Evolutionary conservation across 352 stramenopile genomes (phyloP).

Genomic region (Phytophthora nicotianae): DNA sequence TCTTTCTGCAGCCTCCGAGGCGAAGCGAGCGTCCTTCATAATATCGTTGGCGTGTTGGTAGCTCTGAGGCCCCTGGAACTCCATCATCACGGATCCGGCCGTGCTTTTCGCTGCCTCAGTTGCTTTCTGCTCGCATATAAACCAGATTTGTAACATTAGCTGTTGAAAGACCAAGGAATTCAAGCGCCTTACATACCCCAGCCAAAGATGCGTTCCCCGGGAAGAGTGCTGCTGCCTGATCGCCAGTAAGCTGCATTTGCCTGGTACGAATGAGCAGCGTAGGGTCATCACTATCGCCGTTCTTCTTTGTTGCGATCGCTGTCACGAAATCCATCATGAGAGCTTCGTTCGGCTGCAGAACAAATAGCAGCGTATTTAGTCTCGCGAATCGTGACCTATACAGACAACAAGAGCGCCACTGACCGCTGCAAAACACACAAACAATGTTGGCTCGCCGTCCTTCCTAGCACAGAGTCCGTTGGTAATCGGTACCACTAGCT

Average conservation of each 20-base stretch:
- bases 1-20: slow-evolving; percentile 15
- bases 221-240: slow-evolving; percentile 51
- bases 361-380: background rate
- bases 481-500: slow-evolving; percentile 66
- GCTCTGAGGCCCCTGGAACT: slow-evolving; percentile 50
- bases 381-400: background rate
- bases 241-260: slow-evolving; percentile 49
- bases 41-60: slow-evolving; percentile 25
- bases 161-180: background rate
- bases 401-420: background rate
- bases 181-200: slow-evolving; percentile 16
- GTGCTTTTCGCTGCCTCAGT: slow-evolving; percentile 32
- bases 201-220: slow-evolving; percentile 6
- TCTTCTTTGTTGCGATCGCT: slow-evolving; percentile 24
- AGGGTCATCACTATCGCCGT: slow-evolving; percentile 1
- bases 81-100: slow-evolving; percentile 57
- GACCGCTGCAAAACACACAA: slow-evolving; percentile 59
- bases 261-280: slow-evolving; percentile 53
- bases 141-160: background rate
- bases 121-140: slow-evolving; percentile 35
- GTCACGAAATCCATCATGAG: slow-evolving; percentile 58
- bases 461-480: slow-evolving; percentile 36
- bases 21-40: slow-evolving; percentile 33
- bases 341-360: slow-evolving; percentile 40
- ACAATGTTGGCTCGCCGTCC: slow-evolving; percentile 27